Evolutionary conservation across 345 rosid species (phyloP), one percentile per base, ranked within the genome.

Genomic region (Euphorbia lathyris): DNA sequence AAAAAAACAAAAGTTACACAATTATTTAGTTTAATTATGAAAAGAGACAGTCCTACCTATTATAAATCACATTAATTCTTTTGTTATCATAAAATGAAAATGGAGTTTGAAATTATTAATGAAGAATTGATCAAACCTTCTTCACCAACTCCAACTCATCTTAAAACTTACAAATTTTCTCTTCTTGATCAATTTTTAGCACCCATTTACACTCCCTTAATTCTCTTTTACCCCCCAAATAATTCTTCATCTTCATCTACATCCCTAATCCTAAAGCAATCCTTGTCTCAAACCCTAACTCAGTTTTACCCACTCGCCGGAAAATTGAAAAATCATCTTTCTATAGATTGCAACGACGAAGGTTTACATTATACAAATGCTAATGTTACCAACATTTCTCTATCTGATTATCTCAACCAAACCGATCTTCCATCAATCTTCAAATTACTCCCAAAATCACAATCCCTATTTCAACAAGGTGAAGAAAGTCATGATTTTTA

Each of bases 201-300:
- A 19, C 17, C 11, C 23, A 7, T 19, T 19, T 53, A 53, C 23
- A 23, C 23, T 53, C 58, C 23, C 17, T 19, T 53, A 5, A 53
- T 53, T 26, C 58, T 53, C 11, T 53, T 19, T 23, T 53, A 53
- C 2, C 26, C 58, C 23, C 55, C 55, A 1, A 50, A 50, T n/a
- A 53, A 19, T 16, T 53, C 26, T 53, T 53, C 43, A 40, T 8
- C 5, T 7, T 9, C 3, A 1, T 9, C 3, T 10, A 50, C 0
- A 78, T 66, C 78, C 83, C 77, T 79, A 82, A 71, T 5, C 50
- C 52, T 40, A 1, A 58, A 58, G 43, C 32, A 56, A 16, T 67
- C 70, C 20, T 57, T 67, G 30, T 67, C 70, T 14, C 45, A 52
- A 20, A 52, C 70, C 61, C 45, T 67, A 52, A 2, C 59, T 36